Conservation (phyloP, 1,284 basidiomycete genomes). For the Leucocoprinus gongylophorus region DNA sequence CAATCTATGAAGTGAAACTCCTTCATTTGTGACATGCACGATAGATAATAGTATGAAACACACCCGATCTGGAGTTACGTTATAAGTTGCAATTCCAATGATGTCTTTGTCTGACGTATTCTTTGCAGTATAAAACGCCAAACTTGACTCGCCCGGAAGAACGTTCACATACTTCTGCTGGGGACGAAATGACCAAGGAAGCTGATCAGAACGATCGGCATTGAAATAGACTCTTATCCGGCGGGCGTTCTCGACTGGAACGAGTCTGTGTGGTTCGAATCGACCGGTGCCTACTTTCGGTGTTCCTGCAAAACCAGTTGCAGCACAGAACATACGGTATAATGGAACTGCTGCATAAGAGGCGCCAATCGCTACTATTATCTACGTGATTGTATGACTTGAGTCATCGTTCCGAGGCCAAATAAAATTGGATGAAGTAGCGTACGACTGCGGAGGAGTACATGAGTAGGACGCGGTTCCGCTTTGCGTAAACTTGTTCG, state of each 20-base stretch:
- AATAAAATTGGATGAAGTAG: slow-evolving; percentile 14
- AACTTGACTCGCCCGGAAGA: slow-evolving; percentile 90
- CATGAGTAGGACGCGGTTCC: slow-evolving; percentile 70
- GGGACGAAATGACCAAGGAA: slow-evolving; percentile 93
- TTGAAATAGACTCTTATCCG: slow-evolving; percentile 96
- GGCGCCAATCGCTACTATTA: slow-evolving; percentile 75
- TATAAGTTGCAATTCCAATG: slow-evolving; percentile 98
- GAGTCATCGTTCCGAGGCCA: neutral
- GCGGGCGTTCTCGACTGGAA: slow-evolving; percentile 62
- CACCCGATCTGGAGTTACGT: slow-evolving; percentile 89
- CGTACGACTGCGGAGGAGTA: slow-evolving; percentile 74
- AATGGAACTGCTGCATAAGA: slow-evolving; percentile 96
- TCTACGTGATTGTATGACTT: slow-evolving; percentile 34
- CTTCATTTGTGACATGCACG: neutral
- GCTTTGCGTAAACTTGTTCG: slow-evolving; percentile 32
- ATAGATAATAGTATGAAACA: slow-evolving; percentile 22
- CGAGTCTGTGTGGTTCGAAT: slow-evolving; percentile 77
- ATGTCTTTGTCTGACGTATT: slow-evolving; percentile 84
- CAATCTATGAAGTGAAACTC: slow-evolving; percentile 52
- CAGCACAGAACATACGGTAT: slow-evolving; percentile 96
- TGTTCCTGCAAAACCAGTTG: slow-evolving; percentile 95
- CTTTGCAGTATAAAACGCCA: slow-evolving; percentile 95
- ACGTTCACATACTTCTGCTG: slow-evolving; percentile 89
- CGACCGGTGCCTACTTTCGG: slow-evolving; percentile 81
- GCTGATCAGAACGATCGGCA: slow-evolving; percentile 80